phyloP scores from a whole-genome alignment of 1,139 yeast genomes.

The Hyphopichia wangnamkhiaoensis region DNA sequence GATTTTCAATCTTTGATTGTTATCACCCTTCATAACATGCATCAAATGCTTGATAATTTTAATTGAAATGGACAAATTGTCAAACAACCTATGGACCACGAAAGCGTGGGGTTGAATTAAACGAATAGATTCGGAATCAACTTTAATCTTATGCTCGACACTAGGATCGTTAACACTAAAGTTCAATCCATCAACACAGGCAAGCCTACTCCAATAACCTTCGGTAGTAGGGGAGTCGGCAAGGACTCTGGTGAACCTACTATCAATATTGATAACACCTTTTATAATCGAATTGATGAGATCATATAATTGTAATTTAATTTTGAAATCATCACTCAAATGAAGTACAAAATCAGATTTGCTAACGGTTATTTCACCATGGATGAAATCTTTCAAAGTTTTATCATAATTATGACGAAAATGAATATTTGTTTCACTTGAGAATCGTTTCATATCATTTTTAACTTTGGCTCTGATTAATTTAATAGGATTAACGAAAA shows the following conservation, averaged over 20 bases:
- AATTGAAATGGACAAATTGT: slow-evolving; percentile 54
- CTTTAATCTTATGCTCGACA: slow-evolving; percentile 16
- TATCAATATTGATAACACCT: slow-evolving; percentile 19
- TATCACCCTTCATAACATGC: slow-evolving; percentile 40
- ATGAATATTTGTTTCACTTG: slow-evolving; percentile 4
- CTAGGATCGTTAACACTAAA: slow-evolving; percentile 19
- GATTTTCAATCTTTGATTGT: slow-evolving; percentile 19
- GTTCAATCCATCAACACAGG: slow-evolving; percentile 43
- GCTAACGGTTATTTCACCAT: slow-evolving; percentile 15
- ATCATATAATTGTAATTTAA: slow-evolving; percentile 47
- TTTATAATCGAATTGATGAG: slow-evolving; percentile 18
- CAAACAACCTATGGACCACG: slow-evolving; percentile 61
- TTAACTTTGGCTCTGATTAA: slow-evolving; percentile 22
- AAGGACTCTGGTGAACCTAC: slow-evolving; percentile 47
- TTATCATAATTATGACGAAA: slow-evolving; percentile 12
- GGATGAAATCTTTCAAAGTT: slow-evolving; percentile 9
- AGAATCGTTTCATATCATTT: slow-evolving; percentile 23
- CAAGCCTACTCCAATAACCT: slow-evolving; percentile 52
- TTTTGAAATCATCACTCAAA: slow-evolving; percentile 50
- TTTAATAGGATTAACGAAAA: slow-evolving; percentile 39
- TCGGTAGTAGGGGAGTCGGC: slow-evolving; percentile 54
- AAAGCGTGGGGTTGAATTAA: slow-evolving; percentile 53
- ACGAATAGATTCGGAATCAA: slow-evolving; percentile 32
- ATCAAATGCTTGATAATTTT: slow-evolving; percentile 59
- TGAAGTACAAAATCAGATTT: slow-evolving; percentile 24